A percentile compares a stretch with the other conserved stretches of the same genome.
Evolutionary conservation across 2,329 filamentous ascomycete species (phyloP).

Genomic region (Monilinia laxa): DNA sequence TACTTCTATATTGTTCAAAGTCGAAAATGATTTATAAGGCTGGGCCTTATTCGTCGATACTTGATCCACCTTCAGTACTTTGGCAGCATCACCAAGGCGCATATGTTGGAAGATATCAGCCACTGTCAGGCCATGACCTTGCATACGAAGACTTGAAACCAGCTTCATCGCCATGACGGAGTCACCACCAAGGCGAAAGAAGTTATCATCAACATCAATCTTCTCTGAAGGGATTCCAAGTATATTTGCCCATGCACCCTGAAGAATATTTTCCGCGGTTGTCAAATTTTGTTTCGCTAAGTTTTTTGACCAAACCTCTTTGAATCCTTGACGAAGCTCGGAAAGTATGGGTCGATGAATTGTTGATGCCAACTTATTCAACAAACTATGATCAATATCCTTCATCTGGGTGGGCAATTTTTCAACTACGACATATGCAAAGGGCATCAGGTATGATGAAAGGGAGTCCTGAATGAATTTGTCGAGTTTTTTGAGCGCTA

Average conservation of each 20-base stretch:
- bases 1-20: conserved; percentile 39
- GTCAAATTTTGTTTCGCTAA: conserved; percentile 37
- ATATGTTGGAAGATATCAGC: conserved; percentile 45
- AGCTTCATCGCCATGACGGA: conserved; percentile 46
- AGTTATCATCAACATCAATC: conserved; percentile 43
- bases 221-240: conserved; percentile 35
- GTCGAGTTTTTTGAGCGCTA: conserved; percentile 45
- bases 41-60: conserved; percentile 29
- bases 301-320: conserved; percentile 41
- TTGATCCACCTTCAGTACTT: conserved; percentile 37
- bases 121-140: conserved; percentile 43
- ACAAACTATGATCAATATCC: conserved; percentile 40
- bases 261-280: conserved; percentile 41
- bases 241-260: conserved; percentile 38
- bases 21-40: conserved; percentile 42
- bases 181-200: conserved; percentile 44
- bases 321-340: conserved; percentile 34
- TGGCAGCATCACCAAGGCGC: conserved; percentile 19
- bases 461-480: conserved; percentile 46
- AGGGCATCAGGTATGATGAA: conserved; percentile 50
- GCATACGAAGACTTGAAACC: conserved; percentile 42
- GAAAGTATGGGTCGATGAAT: conserved; percentile 22
- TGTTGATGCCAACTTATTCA: conserved; percentile 11
- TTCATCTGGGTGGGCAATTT: conserved; percentile 39
- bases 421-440: conserved; percentile 45